phyloP scores from a whole-genome alignment of 2,329 filamentous ascomycete species.

The Penicillium sp. region DNA sequence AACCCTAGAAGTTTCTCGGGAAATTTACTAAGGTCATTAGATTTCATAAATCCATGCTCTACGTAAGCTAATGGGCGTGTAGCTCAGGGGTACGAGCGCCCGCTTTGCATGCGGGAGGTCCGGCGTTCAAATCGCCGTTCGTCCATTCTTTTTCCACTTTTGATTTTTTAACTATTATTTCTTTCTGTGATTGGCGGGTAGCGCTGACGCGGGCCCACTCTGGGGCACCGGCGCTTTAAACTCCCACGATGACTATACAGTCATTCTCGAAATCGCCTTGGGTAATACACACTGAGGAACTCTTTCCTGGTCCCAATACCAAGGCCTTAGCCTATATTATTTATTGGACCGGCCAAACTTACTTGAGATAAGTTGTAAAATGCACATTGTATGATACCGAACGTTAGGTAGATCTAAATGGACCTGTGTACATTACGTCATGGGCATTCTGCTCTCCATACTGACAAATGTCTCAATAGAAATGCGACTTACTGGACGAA shows the following conservation, averaged over 20 bases:
- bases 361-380: too few species aligned
- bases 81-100: constrained; percentile 8
- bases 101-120: constrained; percentile 12
- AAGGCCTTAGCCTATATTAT: too few species aligned
- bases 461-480: too few species aligned
- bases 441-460: too few species aligned
- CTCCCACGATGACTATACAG: not conserved
- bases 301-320: too few species aligned
- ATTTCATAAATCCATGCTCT: not conserved
- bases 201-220: not conserved
- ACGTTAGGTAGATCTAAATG: too few species aligned
- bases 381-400: too few species aligned
- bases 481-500: too few species aligned
- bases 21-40: not conserved
- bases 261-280: too few species aligned
- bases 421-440: too few species aligned
- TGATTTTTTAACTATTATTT: not conserved
- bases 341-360: too few species aligned
- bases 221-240: not conserved
- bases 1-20: not conserved
- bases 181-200: not conserved
- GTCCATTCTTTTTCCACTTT: constrained; percentile 10
- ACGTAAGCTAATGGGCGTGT: constrained; percentile 3
- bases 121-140: constrained; percentile 12
- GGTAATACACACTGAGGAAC: too few species aligned